Evolutionary conservation across 2,329 filamentous ascomycete genomes (phyloP).

Genomic region (Fusarium tupiense): DNA sequence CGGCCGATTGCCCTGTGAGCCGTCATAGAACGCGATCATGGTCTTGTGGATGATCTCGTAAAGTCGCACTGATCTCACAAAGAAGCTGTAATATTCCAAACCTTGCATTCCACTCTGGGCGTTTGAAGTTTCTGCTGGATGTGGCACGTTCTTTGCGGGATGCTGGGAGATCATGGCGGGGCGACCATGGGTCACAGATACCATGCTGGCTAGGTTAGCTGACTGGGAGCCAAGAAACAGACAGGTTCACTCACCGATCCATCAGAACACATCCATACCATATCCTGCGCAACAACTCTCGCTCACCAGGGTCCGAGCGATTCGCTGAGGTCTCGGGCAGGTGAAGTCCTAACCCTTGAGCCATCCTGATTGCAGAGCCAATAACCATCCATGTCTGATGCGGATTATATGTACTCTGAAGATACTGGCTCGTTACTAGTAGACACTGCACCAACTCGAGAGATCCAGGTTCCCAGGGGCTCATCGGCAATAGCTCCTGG

Average conservation of each 20-base stretch:
- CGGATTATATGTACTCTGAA: constrained; percentile 58
- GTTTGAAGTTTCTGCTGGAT: constrained; percentile 29
- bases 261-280: constrained; percentile 53
- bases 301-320: constrained; percentile 33
- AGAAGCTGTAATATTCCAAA: constrained; percentile 42
- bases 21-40: constrained; percentile 44
- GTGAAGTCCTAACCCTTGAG: constrained; percentile 58
- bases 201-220: constrained; percentile 42
- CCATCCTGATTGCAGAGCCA: constrained; percentile 57
- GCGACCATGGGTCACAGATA: constrained; percentile 49
- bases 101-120: not conserved
- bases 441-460: constrained; percentile 58
- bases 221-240: accelerated
- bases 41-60: constrained; percentile 51
- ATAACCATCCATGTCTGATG: constrained; percentile 62
- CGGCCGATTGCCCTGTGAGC: not conserved
- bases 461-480: constrained; percentile 55
- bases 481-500: constrained; percentile 53
- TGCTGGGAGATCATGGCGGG: constrained; percentile 48
- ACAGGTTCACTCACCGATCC: constrained; percentile 45
- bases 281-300: constrained; percentile 44
- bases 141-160: constrained; percentile 41
- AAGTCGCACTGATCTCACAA: constrained; percentile 48
- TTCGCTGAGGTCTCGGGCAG: constrained; percentile 50
- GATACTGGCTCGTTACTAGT: constrained; percentile 58